phyloP scores from a whole-genome alignment of 306 rosid genomes.

The Quercus suber region DNA sequence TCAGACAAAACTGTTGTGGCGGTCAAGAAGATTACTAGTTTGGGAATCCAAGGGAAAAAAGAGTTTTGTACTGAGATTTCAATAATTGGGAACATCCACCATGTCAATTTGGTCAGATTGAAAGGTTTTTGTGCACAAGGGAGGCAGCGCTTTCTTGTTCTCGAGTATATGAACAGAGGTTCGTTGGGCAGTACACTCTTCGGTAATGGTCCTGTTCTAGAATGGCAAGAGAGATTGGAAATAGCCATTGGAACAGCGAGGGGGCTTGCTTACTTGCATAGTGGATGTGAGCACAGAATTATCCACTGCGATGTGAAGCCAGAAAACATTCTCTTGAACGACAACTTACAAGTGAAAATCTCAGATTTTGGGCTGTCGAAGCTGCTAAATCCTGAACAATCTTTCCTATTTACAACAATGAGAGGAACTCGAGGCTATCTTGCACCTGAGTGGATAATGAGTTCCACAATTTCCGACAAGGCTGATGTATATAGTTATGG shows the following conservation, averaged over 20 bases:
- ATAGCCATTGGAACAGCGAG: slow-evolving; percentile 90
- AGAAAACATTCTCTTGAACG: slow-evolving; percentile 82
- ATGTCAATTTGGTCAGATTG: slow-evolving; percentile 74
- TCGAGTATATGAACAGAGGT: slow-evolving; percentile 88
- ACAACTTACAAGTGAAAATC: slow-evolving; percentile 70
- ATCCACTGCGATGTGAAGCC: slow-evolving; percentile 95
- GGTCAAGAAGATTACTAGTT: slow-evolving; percentile 72
- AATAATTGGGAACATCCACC: slow-evolving; percentile 80
- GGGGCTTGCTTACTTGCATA: slow-evolving; percentile 85
- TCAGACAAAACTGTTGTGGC: slow-evolving; percentile 71
- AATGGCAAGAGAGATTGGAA: slow-evolving; percentile 82
- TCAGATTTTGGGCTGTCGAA: slow-evolving; percentile 96
- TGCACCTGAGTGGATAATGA: slow-evolving; percentile 95
- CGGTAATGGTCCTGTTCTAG: slow-evolving; percentile 69
- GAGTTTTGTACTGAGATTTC: slow-evolving; percentile 90
- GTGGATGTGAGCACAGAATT: slow-evolving; percentile 72
- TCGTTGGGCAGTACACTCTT: slow-evolving; percentile 77
- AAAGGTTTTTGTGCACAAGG: slow-evolving; percentile 81
- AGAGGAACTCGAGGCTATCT: slow-evolving; percentile 93
- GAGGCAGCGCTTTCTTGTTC: slow-evolving; percentile 66
- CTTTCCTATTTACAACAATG: slow-evolving; percentile 86
- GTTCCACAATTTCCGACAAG: slow-evolving; percentile 75
- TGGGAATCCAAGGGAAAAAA: slow-evolving; percentile 77
- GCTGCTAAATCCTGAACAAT: slow-evolving; percentile 70
- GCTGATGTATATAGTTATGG: slow-evolving; percentile 89